Evolutionary conservation across 2,329 filamentous ascomycete species (phyloP).

Genomic region (Ustilaginoidea virens): DNA sequence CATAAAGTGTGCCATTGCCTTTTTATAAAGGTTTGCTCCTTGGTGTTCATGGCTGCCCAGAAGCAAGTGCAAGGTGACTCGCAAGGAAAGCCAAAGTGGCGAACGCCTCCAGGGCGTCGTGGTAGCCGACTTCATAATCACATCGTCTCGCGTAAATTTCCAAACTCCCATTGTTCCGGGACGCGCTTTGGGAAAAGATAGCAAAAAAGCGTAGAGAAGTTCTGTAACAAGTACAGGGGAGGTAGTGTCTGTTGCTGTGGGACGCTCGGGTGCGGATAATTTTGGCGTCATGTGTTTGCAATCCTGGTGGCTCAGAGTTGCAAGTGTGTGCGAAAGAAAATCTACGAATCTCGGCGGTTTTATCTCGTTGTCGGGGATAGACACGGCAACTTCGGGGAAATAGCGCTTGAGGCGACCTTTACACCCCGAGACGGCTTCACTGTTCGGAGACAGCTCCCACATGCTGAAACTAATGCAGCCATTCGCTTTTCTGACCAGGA

Average conservation of each 20-base stretch:
- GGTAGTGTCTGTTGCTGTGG: slow-evolving; percentile 12
- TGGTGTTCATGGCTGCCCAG: background rate
- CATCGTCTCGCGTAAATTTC: slow-evolving; percentile 38
- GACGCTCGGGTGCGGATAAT: background rate
- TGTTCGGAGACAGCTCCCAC: slow-evolving; percentile 1
- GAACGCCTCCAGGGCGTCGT: slow-evolving; percentile 2
- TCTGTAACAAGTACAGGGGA: slow-evolving; percentile 35
- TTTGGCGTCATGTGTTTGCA: background rate
- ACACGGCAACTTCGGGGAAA: slow-evolving; percentile 1
- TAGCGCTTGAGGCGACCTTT: background rate
- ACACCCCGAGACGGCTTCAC: background rate
- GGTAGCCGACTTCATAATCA: background rate
- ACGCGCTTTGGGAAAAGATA: slow-evolving; percentile 15
- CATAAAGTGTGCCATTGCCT: slow-evolving; percentile 32
- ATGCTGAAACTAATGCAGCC: background rate
- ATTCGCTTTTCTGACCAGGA: background rate
- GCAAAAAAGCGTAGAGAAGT: slow-evolving; percentile 23
- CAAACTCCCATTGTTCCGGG: slow-evolving; percentile 15
- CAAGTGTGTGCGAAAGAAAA: background rate
- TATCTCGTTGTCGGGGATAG: background rate
- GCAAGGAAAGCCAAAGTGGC: slow-evolving; percentile 6
- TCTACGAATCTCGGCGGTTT: slow-evolving; percentile 1
- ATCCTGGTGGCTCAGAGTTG: background rate
- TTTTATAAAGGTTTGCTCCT: slow-evolving; percentile 28
- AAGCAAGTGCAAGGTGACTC: slow-evolving; percentile 4